Percentiles rank a stretch among this genome's conserved stretches.
Evolutionary conservation across 768 basidiomycete species (phyloP).

Genomic region (Grammothele lineata): DNA sequence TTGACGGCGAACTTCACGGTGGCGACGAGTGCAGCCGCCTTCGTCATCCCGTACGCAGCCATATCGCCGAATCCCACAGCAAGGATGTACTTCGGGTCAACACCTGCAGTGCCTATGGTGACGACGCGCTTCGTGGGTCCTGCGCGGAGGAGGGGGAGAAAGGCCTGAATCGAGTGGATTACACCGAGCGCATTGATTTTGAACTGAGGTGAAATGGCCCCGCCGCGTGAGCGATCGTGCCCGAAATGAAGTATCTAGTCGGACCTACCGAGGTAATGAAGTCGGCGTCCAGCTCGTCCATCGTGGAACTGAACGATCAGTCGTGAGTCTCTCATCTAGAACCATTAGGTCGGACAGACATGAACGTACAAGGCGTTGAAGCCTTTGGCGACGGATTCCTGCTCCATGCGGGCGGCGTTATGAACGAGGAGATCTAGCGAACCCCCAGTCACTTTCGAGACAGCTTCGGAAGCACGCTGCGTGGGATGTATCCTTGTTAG

Average conservation of each 20-base stretch:
- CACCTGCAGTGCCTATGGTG: conserved; percentile 27
- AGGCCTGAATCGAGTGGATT: conserved; percentile 30
- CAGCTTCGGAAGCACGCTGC: conserved; percentile 18
- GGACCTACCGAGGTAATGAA: conserved; percentile 12
- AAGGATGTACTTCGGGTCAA: conserved; percentile 24
- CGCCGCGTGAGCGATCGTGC: too few relatives aligned
- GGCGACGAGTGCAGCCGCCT: conserved; percentile 35
- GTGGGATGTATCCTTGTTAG: too few relatives aligned
- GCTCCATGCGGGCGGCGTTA: conserved; percentile 28
- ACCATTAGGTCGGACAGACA: too few relatives aligned
- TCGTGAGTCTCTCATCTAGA: too few relatives aligned
- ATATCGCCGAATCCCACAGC: background rate
- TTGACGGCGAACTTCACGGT: conserved; percentile 33
- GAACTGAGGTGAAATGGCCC: conserved; percentile 19
- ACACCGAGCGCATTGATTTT: conserved; percentile 33
- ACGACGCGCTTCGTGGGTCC: conserved; percentile 32
- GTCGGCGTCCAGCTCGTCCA: conserved; percentile 10
- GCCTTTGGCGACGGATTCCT: conserved; percentile 3
- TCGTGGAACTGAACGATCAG: background rate
- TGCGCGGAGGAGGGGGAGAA: conserved; percentile 35
- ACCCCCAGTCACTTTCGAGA: conserved; percentile 24
- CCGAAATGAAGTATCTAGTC: too few relatives aligned
- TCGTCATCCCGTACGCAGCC: conserved; percentile 33
- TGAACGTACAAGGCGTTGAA: conserved; percentile 20
- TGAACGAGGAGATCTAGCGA: conserved; percentile 32